Base-by-base conservation (phyloP, 1,139 yeast species). In the Wickerhamiella infanticola region DNA sequence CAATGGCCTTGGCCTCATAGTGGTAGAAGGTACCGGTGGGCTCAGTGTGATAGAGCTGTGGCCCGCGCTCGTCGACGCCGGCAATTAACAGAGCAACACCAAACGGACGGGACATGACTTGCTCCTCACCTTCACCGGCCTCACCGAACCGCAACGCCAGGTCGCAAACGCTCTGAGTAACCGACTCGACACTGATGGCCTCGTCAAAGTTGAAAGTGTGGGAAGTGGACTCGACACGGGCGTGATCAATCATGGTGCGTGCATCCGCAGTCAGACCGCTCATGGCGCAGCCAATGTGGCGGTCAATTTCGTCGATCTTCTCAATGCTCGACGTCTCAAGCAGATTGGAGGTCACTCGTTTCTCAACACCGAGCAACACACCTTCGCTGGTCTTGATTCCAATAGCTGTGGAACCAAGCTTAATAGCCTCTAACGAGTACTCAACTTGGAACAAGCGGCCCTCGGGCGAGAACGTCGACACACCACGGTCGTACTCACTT, bases 401-500 rank as follows among this genome's bases (percentile, higher is more conserved):
- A 60, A 93, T 88, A 52, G 99, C 98, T 3, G 99, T 93, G 33
- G 96, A 85, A 13, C 99, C 95, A 47, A 77, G 70, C 70, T 90
- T 93, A 64, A 93, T 93, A 45, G 99, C 99, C 66, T 93, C 98
- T 45, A 90, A 70, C 11, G 98, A 93, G 65, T 93, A 93, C 64
- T 93, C 99, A 41, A 93, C 99, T 67, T 93, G 99, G 68, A 93
- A 93, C 51, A 93, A 72, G 62, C 99, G 82, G 33, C 99, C 99
- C 65, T 93, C 99, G 13, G 99, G 99, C 1, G 97, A 88, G 66
- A 93, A 93, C 5, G 98, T 90, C 60, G 94, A 82, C 47, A 93
- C 98, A 53, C 98, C 98, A 66, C 99, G 83, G 63, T 93, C 99
- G 66, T 93, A 93, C 72, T 93, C 99, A 68, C 95, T 83, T 80